Conservation (phyloP, 2,329 filamentous ascomycete species). For the Cercospora beticola region DNA sequence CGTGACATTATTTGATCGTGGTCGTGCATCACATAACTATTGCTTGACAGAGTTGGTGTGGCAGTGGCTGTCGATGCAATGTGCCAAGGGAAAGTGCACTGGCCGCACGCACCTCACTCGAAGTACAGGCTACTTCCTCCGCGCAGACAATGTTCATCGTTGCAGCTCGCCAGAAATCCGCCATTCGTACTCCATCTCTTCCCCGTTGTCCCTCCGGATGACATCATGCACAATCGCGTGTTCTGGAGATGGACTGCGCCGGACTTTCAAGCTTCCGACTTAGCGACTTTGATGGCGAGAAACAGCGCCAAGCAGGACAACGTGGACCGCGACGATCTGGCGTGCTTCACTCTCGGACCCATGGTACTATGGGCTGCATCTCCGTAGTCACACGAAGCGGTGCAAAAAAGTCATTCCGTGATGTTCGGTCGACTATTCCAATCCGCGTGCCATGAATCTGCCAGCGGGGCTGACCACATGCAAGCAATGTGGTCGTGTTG, state of each 20-base stretch:
- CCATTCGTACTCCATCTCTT: background rate
- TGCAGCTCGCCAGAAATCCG: background rate
- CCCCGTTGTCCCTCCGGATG: background rate
- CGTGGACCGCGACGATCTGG: background rate
- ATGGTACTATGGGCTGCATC: background rate
- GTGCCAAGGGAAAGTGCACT: background rate
- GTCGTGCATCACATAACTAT: background rate
- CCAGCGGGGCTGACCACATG: conserved; percentile 2
- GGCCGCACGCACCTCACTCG: background rate
- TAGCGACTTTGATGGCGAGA: background rate
- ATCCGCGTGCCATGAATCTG: background rate
- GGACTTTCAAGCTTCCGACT: background rate
- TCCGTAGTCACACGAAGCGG: background rate
- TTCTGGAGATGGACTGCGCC: background rate
- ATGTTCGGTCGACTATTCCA: background rate
- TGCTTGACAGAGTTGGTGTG: background rate
- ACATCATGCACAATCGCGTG: background rate
- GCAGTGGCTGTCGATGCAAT: background rate
- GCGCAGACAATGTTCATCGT: background rate
- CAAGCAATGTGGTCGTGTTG: conserved; percentile 3
- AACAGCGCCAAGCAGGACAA: background rate
- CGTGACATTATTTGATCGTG: background rate
- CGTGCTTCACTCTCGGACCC: background rate
- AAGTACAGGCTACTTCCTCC: background rate
- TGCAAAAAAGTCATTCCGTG: background rate